phyloP scores from a whole-genome alignment of 2,329 filamentous ascomycete genomes.

The Davidsoniella virescens region DNA sequence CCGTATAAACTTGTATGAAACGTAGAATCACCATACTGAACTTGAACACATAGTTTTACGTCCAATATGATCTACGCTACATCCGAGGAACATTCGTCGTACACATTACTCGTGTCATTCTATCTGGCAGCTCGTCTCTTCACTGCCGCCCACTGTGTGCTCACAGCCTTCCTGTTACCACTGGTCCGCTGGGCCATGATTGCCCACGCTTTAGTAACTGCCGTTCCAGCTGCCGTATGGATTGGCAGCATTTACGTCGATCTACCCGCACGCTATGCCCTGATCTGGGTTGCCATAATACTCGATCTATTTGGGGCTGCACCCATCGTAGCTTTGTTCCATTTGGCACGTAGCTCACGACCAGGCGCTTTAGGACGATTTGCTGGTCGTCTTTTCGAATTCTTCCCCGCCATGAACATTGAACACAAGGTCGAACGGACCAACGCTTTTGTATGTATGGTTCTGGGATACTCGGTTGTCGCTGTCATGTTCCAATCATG shows the following conservation, averaged over 20 bases:
- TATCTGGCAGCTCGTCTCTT: constrained; percentile 43
- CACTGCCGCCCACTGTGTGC: constrained; percentile 30
- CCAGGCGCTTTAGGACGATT: constrained; percentile 8
- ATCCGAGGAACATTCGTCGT: constrained; percentile 27
- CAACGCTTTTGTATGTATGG: constrained; percentile 46
- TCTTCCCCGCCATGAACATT: constrained; percentile 46
- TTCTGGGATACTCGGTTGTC: constrained; percentile 48
- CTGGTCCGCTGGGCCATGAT: constrained; percentile 43
- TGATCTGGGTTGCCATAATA: constrained; percentile 2
- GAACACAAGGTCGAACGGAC: constrained; percentile 50
- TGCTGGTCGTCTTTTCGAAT: constrained; percentile 32
- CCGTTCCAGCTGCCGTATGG: constrained; percentile 39
- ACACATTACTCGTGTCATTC: constrained; percentile 41
- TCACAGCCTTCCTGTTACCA: constrained; percentile 29
- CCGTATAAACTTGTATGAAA: background rate
- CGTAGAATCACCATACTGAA: constrained; percentile 1
- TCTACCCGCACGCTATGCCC: constrained; percentile 34
- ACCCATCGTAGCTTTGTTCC: background rate
- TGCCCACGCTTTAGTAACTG: constrained; percentile 25
- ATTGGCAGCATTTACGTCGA: constrained; percentile 41
- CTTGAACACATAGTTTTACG: constrained; percentile 28
- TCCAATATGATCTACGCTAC: constrained; percentile 45
- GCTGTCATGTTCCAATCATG: constrained; percentile 43
- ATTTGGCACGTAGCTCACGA: too few relatives aligned
- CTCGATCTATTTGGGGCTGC: background rate